Conservation (phyloP, 1,284 basidiomycete genomes). For the Leccinum angustisporum region DNA sequence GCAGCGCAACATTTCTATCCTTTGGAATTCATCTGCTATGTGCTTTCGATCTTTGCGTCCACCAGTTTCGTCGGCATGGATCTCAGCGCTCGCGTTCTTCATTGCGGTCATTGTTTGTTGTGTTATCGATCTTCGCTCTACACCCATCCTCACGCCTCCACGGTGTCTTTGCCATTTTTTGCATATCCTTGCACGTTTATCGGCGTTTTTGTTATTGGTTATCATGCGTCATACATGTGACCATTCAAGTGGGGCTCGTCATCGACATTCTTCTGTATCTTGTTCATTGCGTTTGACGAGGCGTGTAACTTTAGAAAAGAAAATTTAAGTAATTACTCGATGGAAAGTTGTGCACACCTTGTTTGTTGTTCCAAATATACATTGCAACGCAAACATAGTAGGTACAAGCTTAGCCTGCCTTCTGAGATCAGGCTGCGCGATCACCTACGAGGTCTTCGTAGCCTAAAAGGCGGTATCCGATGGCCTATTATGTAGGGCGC, state of each 20-base stretch:
- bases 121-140: slow-evolving; percentile 4
- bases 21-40: slow-evolving; percentile 1
- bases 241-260: slow-evolving; percentile 9
- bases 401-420: no score
- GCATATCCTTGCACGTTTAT: slow-evolving; percentile 19
- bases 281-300: slow-evolving; percentile 24
- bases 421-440: no score
- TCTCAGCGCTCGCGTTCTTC: not conserved
- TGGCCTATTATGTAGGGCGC: no score
- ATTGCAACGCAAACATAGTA: no score
- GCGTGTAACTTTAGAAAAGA: slow-evolving; percentile 28
- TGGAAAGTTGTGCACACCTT: not conserved
- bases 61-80: not conserved
- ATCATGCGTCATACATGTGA: slow-evolving; percentile 5
- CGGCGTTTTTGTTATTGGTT: not conserved
- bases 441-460: no score
- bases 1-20: not conserved
- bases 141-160: slow-evolving; percentile 12
- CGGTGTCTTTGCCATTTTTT: slow-evolving; percentile 17
- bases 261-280: slow-evolving; percentile 2
- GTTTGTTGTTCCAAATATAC: no score
- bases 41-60: slow-evolving; percentile 7
- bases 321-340: slow-evolving; percentile 20
- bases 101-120: not conserved
- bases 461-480: no score